Conservation (phyloP, 441 rosid genomes). For the Eruca vesicaria region DNA sequence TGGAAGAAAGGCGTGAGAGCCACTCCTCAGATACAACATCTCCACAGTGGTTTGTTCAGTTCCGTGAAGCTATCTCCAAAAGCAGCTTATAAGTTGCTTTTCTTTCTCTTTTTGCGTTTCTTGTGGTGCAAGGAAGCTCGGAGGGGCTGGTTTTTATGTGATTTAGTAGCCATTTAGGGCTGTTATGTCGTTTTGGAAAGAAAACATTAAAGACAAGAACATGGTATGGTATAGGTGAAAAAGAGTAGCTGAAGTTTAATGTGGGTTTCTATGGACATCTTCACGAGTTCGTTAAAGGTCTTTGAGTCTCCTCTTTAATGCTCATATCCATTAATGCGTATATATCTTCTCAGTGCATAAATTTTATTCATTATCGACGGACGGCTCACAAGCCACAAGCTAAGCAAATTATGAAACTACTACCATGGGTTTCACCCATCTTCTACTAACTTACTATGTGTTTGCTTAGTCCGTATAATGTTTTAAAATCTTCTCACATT, state of each 20-base stretch:
- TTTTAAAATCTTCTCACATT: too few relatives aligned
- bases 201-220: constrained; percentile 19
- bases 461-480: too few relatives aligned
- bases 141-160: constrained; percentile 10
- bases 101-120: neutral
- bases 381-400: neutral
- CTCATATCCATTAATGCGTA: neutral
- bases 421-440: neutral
- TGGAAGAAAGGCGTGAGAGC: constrained; percentile 35
- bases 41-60: constrained; percentile 73
- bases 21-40: constrained; percentile 16
- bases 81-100: constrained; percentile 42
- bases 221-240: constrained; percentile 16
- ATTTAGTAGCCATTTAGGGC: neutral
- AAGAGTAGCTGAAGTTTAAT: constrained; percentile 18
- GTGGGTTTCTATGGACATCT: constrained; percentile 12
- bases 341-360: neutral
- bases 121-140: constrained; percentile 15
- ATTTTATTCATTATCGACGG: neutral
- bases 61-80: constrained; percentile 67
- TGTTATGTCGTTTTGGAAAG: constrained; percentile 8
- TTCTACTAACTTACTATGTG: neutral
- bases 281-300: constrained; percentile 32
- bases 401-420: neutral
- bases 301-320: constrained; percentile 22